Conservation (phyloP, 345 rosid species). For the Microcos paniculata region DNA sequence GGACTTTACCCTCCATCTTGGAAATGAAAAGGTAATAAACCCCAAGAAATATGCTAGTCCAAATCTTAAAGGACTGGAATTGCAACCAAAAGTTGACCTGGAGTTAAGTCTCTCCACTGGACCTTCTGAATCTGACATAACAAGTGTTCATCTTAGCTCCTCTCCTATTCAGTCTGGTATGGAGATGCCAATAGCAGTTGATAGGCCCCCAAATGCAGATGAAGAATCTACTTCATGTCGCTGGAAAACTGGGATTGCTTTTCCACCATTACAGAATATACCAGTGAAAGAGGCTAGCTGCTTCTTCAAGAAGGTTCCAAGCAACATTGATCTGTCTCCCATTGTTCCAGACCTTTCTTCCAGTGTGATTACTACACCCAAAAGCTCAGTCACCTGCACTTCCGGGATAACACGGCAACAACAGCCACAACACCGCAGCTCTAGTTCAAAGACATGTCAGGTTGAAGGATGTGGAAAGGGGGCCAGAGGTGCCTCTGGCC, state of each 20-base stretch:
- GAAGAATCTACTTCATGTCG: slow-evolving; percentile 52
- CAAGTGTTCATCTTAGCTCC: slow-evolving; percentile 42
- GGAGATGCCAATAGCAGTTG: slow-evolving; percentile 34
- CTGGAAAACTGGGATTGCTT: slow-evolving; percentile 39
- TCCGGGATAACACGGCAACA: slow-evolving; percentile 70
- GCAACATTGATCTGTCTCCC: slow-evolving; percentile 31
- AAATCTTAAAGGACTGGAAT: slow-evolving; percentile 33
- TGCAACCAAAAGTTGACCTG: slow-evolving; percentile 61
- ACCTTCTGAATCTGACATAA: slow-evolving; percentile 67
- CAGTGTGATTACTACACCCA: slow-evolving; percentile 50
- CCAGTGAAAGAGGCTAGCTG: slow-evolving; percentile 26
- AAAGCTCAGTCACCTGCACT: slow-evolving; percentile 81
- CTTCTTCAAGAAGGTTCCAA: slow-evolving; percentile 40
- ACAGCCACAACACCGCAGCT: slow-evolving; percentile 51
- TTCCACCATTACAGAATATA: slow-evolving; percentile 42
- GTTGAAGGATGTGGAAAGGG: slow-evolving; percentile 97
- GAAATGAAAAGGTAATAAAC: slow-evolving; percentile 52
- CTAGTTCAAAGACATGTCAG: slow-evolving; percentile 72
- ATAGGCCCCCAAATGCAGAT: slow-evolving; percentile 32
- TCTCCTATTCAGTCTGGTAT: slow-evolving; percentile 36
- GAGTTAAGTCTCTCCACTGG: slow-evolving; percentile 75
- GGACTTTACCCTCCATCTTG: slow-evolving; percentile 77
- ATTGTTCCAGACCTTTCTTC: slow-evolving; percentile 61
- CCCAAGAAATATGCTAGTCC: slow-evolving; percentile 39
- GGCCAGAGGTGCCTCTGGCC: slow-evolving; percentile 98